A percentile compares a stretch with the other conserved stretches of the same genome.
Conservation (phyloP, 2,329 filamentous ascomycete genomes). For the Coniochaeta sp. region DNA sequence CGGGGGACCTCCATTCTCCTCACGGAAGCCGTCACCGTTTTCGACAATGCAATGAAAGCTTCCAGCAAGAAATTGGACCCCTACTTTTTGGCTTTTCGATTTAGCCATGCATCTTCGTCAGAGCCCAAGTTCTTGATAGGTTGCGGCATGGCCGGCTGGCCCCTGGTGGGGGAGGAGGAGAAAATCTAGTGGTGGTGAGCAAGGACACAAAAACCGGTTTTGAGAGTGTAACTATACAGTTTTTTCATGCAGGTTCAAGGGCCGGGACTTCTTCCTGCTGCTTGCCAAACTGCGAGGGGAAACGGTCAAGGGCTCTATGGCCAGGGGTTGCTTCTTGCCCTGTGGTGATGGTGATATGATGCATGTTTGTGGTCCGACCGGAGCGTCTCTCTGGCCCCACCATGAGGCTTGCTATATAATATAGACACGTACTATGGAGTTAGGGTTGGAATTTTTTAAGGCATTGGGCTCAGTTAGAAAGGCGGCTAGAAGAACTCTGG, state of each 20-base stretch:
- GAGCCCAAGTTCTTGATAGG: slow-evolving; percentile 12
- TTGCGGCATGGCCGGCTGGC: slow-evolving; percentile 11
- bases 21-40: slow-evolving; percentile 3
- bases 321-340: neutral
- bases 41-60: slow-evolving; percentile 5
- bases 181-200: slow-evolving; percentile 13
- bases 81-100: neutral
- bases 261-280: slow-evolving; percentile 6
- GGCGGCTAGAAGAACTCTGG: too few species aligned
- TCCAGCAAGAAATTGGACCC: slow-evolving; percentile 6
- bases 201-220: slow-evolving; percentile 21
- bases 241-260: slow-evolving; percentile 18
- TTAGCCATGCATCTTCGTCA: slow-evolving; percentile 8
- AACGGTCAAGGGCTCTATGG: neutral
- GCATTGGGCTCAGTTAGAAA: too few species aligned
- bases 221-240: slow-evolving; percentile 18
- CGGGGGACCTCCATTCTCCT: too few species aligned
- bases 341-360: neutral
- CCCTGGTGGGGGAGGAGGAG: too few species aligned
- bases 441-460: too few species aligned
- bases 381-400: too few species aligned
- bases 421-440: too few species aligned
- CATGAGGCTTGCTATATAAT: too few species aligned
- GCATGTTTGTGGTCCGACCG: too few species aligned
- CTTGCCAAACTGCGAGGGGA: neutral